phyloP scores from a whole-genome alignment of 768 basidiomycete genomes.

The Erythrobasidium yunnanense region DNA sequence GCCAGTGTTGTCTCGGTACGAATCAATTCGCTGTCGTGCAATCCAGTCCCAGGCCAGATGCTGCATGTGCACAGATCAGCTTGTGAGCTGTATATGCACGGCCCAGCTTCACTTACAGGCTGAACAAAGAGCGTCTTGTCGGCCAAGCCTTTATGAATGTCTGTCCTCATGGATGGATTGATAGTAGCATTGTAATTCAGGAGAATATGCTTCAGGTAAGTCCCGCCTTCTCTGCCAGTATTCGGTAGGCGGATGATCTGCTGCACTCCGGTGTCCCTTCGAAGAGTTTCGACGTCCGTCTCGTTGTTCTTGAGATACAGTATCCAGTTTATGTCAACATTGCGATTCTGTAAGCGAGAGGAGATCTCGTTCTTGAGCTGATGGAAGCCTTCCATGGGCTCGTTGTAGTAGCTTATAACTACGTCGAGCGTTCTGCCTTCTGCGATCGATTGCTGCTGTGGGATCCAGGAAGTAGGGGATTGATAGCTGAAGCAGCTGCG shows the following conservation, averaged over 20 bases:
- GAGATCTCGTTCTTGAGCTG: background rate
- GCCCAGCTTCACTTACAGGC: background rate
- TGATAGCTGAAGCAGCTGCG: too few species aligned
- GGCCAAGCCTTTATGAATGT: constrained; percentile 8
- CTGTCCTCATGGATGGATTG: background rate
- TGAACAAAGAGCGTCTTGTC: constrained; percentile 29
- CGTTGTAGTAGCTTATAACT: constrained; percentile 23
- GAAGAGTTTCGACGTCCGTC: constrained; percentile 13
- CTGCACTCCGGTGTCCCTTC: too few species aligned
- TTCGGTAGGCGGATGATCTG: constrained; percentile 13
- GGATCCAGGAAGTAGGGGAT: too few species aligned
- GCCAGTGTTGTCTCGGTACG: constrained; percentile 13
- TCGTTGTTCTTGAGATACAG: constrained; percentile 10
- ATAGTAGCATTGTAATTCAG: constrained; percentile 22
- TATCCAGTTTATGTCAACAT: constrained; percentile 9
- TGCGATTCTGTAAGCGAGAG: background rate
- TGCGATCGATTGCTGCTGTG: too few species aligned
- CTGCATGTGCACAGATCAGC: background rate
- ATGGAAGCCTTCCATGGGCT: background rate
- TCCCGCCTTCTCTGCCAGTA: constrained; percentile 27
- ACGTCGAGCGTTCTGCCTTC: background rate
- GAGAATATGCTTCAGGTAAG: constrained; percentile 28
- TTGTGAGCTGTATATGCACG: background rate
- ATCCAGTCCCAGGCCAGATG: constrained; percentile 31
- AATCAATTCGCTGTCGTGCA: constrained; percentile 6